Base-by-base conservation (phyloP, 768 basidiomycete genomes). In the Amanita exitialis region DNA sequence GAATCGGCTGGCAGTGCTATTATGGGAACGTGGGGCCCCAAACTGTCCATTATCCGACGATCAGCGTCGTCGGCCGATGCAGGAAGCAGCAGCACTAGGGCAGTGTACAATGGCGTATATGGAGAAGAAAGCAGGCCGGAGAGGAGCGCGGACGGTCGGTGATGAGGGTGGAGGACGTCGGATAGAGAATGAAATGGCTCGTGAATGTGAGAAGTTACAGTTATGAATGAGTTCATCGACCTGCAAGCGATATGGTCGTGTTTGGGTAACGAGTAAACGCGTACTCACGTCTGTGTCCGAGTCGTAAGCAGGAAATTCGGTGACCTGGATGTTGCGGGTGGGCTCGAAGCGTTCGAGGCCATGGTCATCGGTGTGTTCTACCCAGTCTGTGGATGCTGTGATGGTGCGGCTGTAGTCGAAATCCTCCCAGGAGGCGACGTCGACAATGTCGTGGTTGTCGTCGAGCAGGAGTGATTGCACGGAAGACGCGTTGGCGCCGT, bases 331-430 rank as follows among this genome's bases (percentile, higher is more conserved):
- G 57, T 87, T 87, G 55, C 75, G 69, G 10, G 74, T 70, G 6
- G 83, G 77, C 57, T 85, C 84, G 36, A 76, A 78, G 52, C 75
- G 78, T 61, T 86, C 83, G 3, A 82, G 67, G 1, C 82, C 83
- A 56, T 84, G 79, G 1, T 69, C 72, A 35, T 83, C 81, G 20
- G 69, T 70, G 57, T 81, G 80, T 58, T 85, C 83, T 13, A 80
- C 63, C 85, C 86, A 87, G 58, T 83, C 78, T 6, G 85, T 86
- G 1, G 83, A 85, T 5, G 82, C 82, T 15, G 65, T 71, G 18
- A 81, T 61, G 21, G 77, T 65, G 46, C 66, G 70, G 8, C 52
- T 50, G 20, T 49, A 49, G 39, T 63, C 64, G 16, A 65, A 64
- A 18, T 72, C 69, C 58, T 83, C 82, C 79, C 80, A 83, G 4